Conservation (phyloP, 2,329 filamentous ascomycete genomes). For the Fusarium chaquense region DNA sequence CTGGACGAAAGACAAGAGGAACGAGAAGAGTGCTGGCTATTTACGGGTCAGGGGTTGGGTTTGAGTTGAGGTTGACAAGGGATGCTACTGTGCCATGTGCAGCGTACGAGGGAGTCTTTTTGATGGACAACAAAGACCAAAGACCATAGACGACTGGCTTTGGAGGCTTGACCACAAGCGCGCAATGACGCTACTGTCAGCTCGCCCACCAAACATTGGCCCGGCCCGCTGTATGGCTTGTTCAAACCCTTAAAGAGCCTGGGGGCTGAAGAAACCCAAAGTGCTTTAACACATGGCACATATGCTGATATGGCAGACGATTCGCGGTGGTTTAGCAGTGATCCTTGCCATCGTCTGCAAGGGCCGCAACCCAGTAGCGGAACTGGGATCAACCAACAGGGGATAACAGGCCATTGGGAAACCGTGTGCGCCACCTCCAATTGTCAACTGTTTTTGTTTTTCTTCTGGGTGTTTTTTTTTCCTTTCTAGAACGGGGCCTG, state of each 20-base stretch:
- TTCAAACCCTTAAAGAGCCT: slow-evolving; percentile 26
- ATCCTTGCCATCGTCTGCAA: slow-evolving; percentile 48
- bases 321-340: slow-evolving; percentile 34
- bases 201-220: slow-evolving; percentile 40
- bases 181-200: slow-evolving; percentile 41
- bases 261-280: slow-evolving; percentile 32
- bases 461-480: slow-evolving; percentile 8
- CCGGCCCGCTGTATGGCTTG: slow-evolving; percentile 32
- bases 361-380: slow-evolving; percentile 46
- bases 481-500: slow-evolving; percentile 34
- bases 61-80: slow-evolving; percentile 30
- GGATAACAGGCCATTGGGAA: slow-evolving; percentile 34
- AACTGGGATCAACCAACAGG: slow-evolving; percentile 36
- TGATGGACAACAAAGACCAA: slow-evolving; percentile 37
- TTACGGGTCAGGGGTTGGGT: slow-evolving; percentile 17
- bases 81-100: slow-evolving; percentile 32
- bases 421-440: slow-evolving; percentile 38
- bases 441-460: slow-evolving; percentile 31
- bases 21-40: slow-evolving; percentile 20
- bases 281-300: slow-evolving; percentile 39
- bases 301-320: slow-evolving; percentile 29
- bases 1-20: slow-evolving; percentile 21
- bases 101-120: slow-evolving; percentile 39
- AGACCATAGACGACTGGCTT: slow-evolving; percentile 24
- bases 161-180: slow-evolving; percentile 34